These are phyloP conservation scores for Gossypium sturtianum DNA, from an alignment of 345 rosid genomes.

Conservation along the genomic window DNA sequence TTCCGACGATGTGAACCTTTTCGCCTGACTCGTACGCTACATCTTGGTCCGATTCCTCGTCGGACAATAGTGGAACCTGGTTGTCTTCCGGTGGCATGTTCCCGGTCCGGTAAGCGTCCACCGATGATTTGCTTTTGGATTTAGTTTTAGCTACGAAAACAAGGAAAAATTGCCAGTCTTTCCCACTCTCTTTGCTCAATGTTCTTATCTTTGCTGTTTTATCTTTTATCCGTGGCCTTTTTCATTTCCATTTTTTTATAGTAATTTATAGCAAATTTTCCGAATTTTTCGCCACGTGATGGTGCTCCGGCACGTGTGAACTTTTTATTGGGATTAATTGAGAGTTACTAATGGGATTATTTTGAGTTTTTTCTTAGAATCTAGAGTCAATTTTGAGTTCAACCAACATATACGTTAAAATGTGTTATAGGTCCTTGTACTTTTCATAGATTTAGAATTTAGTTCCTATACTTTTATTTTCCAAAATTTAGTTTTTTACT, in stretches of 20 bases:
- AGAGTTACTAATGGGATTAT: no score
- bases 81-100: slow-evolving; percentile 21
- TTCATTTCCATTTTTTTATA: not conserved
- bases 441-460: no score
- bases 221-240: not conserved
- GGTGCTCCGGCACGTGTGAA: not conserved
- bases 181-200: not conserved
- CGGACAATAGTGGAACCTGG: slow-evolving; percentile 29
- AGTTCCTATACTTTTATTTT: no score
- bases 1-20: slow-evolving; percentile 57
- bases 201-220: not conserved
- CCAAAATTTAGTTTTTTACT: no score
- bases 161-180: not conserved
- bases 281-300: not conserved
- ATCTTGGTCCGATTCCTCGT: slow-evolving; percentile 23
- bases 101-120: not conserved
- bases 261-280: not conserved
- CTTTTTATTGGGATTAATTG: not conserved
- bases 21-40: slow-evolving; percentile 60
- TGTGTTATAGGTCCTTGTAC: no score
- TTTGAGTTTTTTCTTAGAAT: no score
- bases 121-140: not conserved
- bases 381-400: no score
- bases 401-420: no score
- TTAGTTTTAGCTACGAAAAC: not conserved